phyloP scores from a whole-genome alignment of 2,329 filamentous ascomycete genomes.

The Talaromyces islandicus region DNA sequence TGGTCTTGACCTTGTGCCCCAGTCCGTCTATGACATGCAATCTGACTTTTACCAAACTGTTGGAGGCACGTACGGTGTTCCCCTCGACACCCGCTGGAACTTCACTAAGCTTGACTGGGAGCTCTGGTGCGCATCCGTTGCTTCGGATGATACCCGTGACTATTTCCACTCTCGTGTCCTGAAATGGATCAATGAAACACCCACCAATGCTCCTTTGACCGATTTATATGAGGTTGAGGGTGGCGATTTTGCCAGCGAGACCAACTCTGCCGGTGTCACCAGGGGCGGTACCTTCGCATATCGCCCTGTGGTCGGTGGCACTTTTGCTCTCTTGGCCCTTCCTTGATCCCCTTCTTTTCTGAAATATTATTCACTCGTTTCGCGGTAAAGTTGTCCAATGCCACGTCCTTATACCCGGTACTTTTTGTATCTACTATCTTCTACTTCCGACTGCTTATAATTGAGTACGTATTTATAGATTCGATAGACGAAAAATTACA shows the following conservation, averaged over 20 bases:
- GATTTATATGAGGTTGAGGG: conserved; percentile 47
- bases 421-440: neutral
- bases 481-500: neutral
- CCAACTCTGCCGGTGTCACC: neutral
- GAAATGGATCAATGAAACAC: conserved; percentile 44
- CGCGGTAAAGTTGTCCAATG: neutral
- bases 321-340: conserved; percentile 33
- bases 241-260: conserved; percentile 13
- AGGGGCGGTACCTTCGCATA: conserved; percentile 35
- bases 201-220: conserved; percentile 42
- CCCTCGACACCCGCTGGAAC: conserved; percentile 46
- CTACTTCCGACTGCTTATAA: neutral
- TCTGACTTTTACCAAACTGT: conserved; percentile 48
- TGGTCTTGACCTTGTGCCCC: conserved; percentile 42
- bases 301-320: conserved; percentile 47
- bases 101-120: conserved; percentile 51
- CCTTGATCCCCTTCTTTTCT: neutral
- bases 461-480: neutral
- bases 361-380: neutral
- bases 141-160: conserved; percentile 34
- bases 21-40: conserved; percentile 49
- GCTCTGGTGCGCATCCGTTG: conserved; percentile 44
- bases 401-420: neutral
- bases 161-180: conserved; percentile 43
- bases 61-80: conserved; percentile 44